Conservation (phyloP, 768 basidiomycete genomes). For the Auricularia heimuer region DNA sequence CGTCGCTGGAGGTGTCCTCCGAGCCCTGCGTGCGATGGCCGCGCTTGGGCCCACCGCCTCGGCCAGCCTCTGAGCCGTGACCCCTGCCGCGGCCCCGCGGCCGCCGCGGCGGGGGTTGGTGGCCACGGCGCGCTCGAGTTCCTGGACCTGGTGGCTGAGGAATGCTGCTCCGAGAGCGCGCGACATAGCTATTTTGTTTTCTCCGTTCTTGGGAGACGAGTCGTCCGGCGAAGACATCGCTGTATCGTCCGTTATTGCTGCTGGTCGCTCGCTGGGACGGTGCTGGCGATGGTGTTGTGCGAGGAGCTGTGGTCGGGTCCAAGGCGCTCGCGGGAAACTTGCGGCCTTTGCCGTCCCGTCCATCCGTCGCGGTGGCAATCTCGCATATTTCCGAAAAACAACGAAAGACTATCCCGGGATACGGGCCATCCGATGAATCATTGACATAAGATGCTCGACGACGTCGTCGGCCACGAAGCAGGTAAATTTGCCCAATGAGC, state of each 20-base stretch:
- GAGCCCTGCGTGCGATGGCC: background rate
- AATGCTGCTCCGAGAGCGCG: constrained; percentile 81
- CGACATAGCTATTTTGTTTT: constrained; percentile 70
- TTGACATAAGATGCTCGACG: too few relatives aligned
- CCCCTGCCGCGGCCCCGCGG: constrained; percentile 30
- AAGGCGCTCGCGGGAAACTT: too few relatives aligned
- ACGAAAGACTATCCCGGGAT: too few relatives aligned
- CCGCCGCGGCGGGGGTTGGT: constrained; percentile 16
- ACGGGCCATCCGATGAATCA: too few relatives aligned
- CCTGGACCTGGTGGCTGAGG: constrained; percentile 78
- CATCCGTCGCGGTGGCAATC: too few relatives aligned
- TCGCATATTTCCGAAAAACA: too few relatives aligned
- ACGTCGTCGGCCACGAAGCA: too few relatives aligned
- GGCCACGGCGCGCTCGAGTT: constrained; percentile 67
- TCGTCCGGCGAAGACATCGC: background rate
- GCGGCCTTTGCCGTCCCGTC: too few relatives aligned
- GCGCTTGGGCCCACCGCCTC: constrained; percentile 25
- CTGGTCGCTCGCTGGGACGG: too few relatives aligned
- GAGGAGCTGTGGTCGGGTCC: too few relatives aligned
- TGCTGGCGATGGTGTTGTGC: too few relatives aligned
- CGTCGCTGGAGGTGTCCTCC: background rate
- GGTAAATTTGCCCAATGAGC: too few relatives aligned
- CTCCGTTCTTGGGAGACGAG: background rate
- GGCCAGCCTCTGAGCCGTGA: constrained; percentile 17
- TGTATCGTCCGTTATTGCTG: background rate